Conservation (phyloP, 2,329 filamentous ascomycete species). For the Colletotrichum sp. region DNA sequence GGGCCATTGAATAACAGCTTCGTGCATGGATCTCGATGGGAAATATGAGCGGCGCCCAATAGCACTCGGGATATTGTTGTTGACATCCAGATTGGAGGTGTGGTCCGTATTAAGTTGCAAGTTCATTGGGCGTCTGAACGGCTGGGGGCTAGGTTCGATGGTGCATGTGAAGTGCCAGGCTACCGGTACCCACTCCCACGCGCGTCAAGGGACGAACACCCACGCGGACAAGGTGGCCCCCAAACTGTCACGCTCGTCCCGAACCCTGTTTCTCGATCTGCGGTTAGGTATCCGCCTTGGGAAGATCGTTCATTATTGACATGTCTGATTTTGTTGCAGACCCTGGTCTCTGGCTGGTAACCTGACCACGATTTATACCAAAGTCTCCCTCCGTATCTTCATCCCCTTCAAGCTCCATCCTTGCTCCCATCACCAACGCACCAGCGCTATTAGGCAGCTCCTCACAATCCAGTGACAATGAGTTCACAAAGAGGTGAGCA, state of each 20-base stretch:
- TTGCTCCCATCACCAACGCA: background rate
- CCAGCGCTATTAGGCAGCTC: conserved; percentile 5
- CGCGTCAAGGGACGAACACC: background rate
- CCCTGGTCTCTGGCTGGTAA: background rate
- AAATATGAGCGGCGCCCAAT: background rate
- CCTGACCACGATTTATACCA: background rate
- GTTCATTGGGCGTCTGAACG: background rate
- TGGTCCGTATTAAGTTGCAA: background rate
- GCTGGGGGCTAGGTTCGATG: background rate
- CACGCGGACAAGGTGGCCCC: background rate
- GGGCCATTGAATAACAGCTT: background rate
- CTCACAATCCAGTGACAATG: background rate
- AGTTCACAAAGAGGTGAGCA: conserved; percentile 14
- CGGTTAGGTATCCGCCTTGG: background rate
- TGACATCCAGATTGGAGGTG: background rate
- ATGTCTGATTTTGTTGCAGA: background rate
- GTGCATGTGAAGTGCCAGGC: background rate
- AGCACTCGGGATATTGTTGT: background rate
- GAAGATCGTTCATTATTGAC: background rate
- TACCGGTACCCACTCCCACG: background rate
- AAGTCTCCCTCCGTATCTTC: background rate
- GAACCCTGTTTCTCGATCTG: conserved; percentile 8
- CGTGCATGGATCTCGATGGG: background rate
- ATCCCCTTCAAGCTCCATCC: background rate
- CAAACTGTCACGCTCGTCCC: background rate